Evolutionary conservation across 805 yeast species (phyloP).

Genomic region (Spathaspora boniae): DNA sequence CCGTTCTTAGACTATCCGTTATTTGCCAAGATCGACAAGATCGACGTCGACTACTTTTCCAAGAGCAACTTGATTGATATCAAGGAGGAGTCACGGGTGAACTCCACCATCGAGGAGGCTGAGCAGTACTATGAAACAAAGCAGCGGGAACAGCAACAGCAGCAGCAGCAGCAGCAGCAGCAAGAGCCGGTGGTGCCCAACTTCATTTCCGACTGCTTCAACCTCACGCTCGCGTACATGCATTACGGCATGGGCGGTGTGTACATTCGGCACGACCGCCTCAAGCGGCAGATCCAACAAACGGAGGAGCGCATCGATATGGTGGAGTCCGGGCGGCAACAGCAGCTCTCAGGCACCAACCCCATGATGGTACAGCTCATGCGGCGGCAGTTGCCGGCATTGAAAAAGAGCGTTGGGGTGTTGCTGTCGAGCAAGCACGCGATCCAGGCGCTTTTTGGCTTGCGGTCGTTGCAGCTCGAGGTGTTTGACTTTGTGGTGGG

Average conservation of each 20-base stretch:
- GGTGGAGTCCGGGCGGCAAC: constrained; percentile 32
- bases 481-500: constrained; percentile 78
- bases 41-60: constrained; percentile 67
- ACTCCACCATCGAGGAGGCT: constrained; percentile 71
- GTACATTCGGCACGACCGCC: constrained; percentile 49
- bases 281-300: constrained; percentile 48
- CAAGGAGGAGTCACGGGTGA: constrained; percentile 76
- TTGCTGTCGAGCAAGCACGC: constrained; percentile 50
- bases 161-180: too few relatives aligned
- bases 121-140: constrained; percentile 48
- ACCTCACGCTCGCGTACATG: constrained; percentile 68
- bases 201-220: constrained; percentile 91
- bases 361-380: constrained; percentile 21
- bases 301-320: constrained; percentile 47
- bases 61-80: constrained; percentile 57
- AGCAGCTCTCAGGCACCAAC: constrained; percentile 19
- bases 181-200: too few relatives aligned
- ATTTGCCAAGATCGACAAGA: constrained; percentile 68
- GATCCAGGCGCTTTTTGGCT: constrained; percentile 58
- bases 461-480: constrained; percentile 56
- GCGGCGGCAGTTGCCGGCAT: constrained; percentile 45
- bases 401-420: constrained; percentile 34
- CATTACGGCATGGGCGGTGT: constrained; percentile 91
- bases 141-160: too few relatives aligned
- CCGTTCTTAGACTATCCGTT: constrained; percentile 73